phyloP scores from a whole-genome alignment of 306 rosid genomes.

The Prunus mongolica region DNA sequence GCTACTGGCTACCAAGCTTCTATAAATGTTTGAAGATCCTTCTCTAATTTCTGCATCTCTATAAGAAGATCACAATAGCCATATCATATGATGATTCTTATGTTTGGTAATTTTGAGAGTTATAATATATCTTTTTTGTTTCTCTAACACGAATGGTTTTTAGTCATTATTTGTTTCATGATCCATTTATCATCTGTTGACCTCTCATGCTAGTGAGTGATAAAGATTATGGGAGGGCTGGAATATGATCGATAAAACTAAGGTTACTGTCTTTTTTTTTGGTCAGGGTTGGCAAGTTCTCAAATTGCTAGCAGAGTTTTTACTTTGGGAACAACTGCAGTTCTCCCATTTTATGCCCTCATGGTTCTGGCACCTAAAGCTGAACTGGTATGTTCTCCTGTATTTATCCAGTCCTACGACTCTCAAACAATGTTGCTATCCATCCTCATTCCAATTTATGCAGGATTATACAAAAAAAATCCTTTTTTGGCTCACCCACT shows the following conservation, averaged over 20 bases:
- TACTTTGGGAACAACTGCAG: constrained; percentile 74
- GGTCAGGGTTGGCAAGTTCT: constrained; percentile 56
- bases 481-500: too few species aligned
- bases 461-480: too few species aligned
- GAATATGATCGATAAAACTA: not conserved
- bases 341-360: constrained; percentile 88
- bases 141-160: not conserved
- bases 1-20: too few species aligned
- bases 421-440: too few species aligned
- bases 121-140: not conserved
- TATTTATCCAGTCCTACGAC: not conserved
- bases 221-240: not conserved
- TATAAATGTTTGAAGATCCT: too few species aligned
- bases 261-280: not conserved
- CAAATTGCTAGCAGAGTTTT: constrained; percentile 70
- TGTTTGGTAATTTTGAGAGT: not conserved
- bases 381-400: constrained; percentile 50
- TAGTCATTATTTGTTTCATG: not conserved
- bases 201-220: not conserved
- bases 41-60: not conserved
- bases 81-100: not conserved
- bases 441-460: too few species aligned
- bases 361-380: constrained; percentile 94
- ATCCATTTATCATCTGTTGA: not conserved
- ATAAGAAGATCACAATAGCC: not conserved